Base-by-base conservation (phyloP, 805 yeast species). In the Ogataea methanolica region DNA sequence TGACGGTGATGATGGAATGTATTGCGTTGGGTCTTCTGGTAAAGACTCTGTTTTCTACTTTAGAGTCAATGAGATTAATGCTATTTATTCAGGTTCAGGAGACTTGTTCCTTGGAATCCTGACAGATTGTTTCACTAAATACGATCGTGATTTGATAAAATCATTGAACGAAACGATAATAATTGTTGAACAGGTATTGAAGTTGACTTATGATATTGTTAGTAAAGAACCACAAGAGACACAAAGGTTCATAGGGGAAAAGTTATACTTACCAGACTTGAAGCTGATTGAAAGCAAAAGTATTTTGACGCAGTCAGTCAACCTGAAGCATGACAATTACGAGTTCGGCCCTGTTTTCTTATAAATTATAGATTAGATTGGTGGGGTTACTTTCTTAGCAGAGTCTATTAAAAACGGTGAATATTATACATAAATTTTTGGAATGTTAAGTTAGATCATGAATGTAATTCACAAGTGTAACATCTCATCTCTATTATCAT, bases 51-150 rank as follows among this genome's bases (percentile, higher is more conserved):
- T 56, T 5, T 72, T 73, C 44, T 62, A 65, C 37, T 68, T 72
- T 41, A 70, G 71, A 22, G 74, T 82, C 2, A 68, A 72, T 5
- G 65, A 68, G 53, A 76, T 85, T 12, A 67, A 75, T 19, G 88
- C 89, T 9, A 67, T 71, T 1, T 85, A 85, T 60, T 82, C 80
- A 37, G 94, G 94, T 1, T 77, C 87, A 48, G 94, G 94, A 2
- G 94, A 86, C 60, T 64, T 86, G 16, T 83, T 85, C 61, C 71
- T 82, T 3, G 89, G 84, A 0, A 58, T 86, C 15, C 53, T 85
- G 17, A 72, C 83, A 3, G 78, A 84, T 53, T 63, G 70, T 1
- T 74, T 74, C 52, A 68, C 68, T 47, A 62, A 68, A 53, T 60
- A 59, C 47, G 43, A 51, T 1, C 50, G 52, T 0, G 47, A 68